phyloP scores from a whole-genome alignment of 257 asterid species.

The Solanum pennellii region DNA sequence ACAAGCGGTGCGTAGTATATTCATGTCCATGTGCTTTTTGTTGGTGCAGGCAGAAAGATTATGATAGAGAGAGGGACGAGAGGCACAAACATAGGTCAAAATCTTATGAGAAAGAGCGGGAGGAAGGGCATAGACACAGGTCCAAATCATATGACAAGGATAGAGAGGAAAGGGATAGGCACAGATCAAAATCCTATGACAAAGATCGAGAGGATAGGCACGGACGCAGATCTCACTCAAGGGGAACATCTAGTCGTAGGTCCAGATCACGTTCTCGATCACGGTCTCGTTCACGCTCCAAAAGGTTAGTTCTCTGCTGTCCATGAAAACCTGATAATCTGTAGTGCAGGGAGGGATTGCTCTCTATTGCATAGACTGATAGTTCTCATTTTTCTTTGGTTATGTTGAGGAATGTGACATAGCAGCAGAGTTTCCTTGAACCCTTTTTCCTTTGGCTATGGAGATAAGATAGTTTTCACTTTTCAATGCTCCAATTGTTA shows the following conservation, averaged over 20 bases:
- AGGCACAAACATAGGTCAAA: not conserved
- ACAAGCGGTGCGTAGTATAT: not conserved
- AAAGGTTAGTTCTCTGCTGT: not conserved
- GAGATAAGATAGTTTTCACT: not conserved
- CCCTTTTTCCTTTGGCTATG: not conserved
- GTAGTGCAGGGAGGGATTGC: not conserved
- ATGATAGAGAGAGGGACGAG: conserved; percentile 2
- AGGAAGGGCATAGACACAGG: conserved; percentile 50
- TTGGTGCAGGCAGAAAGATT: conserved; percentile 56
- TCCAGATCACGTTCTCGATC: conserved; percentile 56
- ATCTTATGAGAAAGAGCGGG: conserved; percentile 47
- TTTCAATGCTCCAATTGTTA: not conserved
- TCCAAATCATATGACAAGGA: conserved; percentile 16
- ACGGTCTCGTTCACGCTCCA: conserved; percentile 2
- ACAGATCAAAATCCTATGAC: conserved; percentile 15
- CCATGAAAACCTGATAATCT: not conserved
- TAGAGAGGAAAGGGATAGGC: not conserved
- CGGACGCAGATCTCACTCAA: conserved; percentile 51
- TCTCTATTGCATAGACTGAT: not conserved
- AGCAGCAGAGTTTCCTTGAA: not conserved
- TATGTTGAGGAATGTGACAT: not conserved
- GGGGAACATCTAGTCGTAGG: conserved; percentile 49
- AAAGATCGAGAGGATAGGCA: conserved; percentile 59
- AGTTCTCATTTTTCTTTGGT: not conserved
- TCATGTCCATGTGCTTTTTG: not conserved